Percentiles rank a stretch among this genome's conserved stretches.
Conservation (phyloP, 768 basidiomycete species). For the Kwoniella dejecticola region DNA sequence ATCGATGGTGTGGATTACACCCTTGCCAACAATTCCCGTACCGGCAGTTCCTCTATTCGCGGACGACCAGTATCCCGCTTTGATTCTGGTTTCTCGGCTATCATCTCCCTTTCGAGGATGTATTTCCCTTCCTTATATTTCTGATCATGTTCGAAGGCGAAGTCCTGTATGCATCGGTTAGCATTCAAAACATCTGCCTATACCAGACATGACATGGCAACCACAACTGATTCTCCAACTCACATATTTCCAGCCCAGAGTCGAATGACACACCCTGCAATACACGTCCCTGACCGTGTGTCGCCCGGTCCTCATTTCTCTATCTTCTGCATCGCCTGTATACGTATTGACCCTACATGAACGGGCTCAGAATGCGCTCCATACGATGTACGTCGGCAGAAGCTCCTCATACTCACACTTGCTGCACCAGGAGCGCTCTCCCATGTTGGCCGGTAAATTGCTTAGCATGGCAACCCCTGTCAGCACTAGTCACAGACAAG, state of each 20-base stretch:
- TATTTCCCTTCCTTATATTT: conserved; percentile 99
- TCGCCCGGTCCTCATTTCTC: conserved; percentile 94
- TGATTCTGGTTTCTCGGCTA: conserved; percentile 41
- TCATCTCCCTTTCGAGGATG: conserved; percentile 77
- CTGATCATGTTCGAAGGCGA: conserved; percentile 84
- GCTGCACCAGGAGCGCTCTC: conserved; percentile 88
- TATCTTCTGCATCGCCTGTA: conserved; percentile 84
- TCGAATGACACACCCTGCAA: conserved; percentile 83
- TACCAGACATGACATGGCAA: no score
- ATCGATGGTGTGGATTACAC: conserved; percentile 10
- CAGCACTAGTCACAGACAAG: conserved; percentile 13
- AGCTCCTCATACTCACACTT: conserved; percentile 79
- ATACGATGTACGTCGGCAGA: no score
- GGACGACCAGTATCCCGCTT: conserved; percentile 27
- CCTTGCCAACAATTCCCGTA: conserved; percentile 28
- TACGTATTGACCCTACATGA: conserved; percentile 78
- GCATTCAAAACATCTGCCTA: no score
- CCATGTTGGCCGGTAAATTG: conserved; percentile 98
- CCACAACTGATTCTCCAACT: no score
- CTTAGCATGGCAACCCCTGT: conserved; percentile 58
- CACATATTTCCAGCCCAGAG: conserved; percentile 98
- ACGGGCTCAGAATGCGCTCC: conserved; percentile 2
- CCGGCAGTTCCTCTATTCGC: conserved; percentile 38
- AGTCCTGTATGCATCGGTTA: conserved; percentile 66
- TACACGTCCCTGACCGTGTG: conserved; percentile 95